Evolutionary conservation across 2,329 filamentous ascomycete species (phyloP).

Genomic region (Hymenoscyphus fraxineus): DNA sequence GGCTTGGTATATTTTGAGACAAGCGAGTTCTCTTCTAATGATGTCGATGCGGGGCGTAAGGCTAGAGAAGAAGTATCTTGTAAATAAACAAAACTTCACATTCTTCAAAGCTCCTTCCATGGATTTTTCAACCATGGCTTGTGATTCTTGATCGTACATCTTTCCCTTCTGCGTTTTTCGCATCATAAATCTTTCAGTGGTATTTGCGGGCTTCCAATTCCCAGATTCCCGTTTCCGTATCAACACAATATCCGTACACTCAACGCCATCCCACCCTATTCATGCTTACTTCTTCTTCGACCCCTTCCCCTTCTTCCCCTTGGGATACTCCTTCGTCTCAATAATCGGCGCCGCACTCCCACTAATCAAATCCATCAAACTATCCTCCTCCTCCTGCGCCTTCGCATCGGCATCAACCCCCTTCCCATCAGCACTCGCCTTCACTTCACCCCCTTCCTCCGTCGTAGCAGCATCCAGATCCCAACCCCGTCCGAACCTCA

Average conservation of each 20-base stretch:
- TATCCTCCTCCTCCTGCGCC: constrained; percentile 42
- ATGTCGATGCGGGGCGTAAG: not conserved
- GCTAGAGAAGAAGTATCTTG: constrained; percentile 22
- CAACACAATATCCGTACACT: constrained; percentile 1
- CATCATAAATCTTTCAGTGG: not conserved
- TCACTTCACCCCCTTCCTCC: constrained; percentile 33
- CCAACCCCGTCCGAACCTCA: constrained; percentile 78
- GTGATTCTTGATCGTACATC: constrained; percentile 2
- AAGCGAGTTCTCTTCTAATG: not conserved
- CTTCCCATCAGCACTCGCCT: constrained; percentile 12
- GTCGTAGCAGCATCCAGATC: constrained; percentile 51
- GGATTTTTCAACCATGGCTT: not conserved
- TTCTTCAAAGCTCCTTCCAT: constrained; percentile 14
- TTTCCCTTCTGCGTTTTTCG: not conserved
- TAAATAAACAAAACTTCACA: constrained; percentile 31
- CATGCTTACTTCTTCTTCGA: constrained; percentile 12
- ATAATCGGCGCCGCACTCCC: constrained; percentile 37
- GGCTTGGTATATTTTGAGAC: not conserved
- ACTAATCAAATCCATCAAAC: constrained; percentile 54
- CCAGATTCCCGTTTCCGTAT: not conserved
- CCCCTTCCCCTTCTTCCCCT: constrained; percentile 26
- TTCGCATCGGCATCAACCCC: constrained; percentile 17
- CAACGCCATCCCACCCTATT: not conserved
- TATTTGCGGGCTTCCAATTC: not conserved
- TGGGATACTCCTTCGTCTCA: constrained; percentile 40